phyloP scores from a whole-genome alignment of 805 yeast genomes.

The Suhomyces xylopsoci region DNA sequence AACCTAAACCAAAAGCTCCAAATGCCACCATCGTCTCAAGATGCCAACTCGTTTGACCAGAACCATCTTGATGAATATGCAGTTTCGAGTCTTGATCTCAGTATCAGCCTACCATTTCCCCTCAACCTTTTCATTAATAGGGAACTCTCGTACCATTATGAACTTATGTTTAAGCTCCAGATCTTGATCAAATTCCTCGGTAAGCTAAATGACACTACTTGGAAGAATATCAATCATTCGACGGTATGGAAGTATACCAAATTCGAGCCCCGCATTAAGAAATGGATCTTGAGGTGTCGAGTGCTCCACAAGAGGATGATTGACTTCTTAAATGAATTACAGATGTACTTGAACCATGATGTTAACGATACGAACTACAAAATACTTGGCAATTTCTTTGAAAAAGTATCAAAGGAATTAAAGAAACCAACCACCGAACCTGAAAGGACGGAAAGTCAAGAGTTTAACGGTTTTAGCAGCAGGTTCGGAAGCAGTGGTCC shows the following conservation, averaged over 20 bases:
- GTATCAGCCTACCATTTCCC: slow-evolving; percentile 79
- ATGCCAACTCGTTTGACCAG: slow-evolving; percentile 6
- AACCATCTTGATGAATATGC: slow-evolving; percentile 30
- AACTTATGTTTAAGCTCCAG: slow-evolving; percentile 71
- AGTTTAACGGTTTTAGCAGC: not conserved
- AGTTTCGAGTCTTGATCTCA: slow-evolving; percentile 53
- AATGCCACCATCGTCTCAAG: slow-evolving; percentile 4
- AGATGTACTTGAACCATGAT: slow-evolving; percentile 53
- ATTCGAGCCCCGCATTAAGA: slow-evolving; percentile 41
- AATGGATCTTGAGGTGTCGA: slow-evolving; percentile 55
- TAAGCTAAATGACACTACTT: slow-evolving; percentile 57
- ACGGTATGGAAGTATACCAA: slow-evolving; percentile 61
- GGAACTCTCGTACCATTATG: slow-evolving; percentile 73
- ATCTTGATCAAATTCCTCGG: slow-evolving; percentile 61
- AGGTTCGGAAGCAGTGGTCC: not conserved
- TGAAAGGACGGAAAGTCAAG: not conserved
- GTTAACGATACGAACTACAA: slow-evolving; percentile 57
- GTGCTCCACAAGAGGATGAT: slow-evolving; percentile 57
- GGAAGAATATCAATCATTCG: slow-evolving; percentile 67
- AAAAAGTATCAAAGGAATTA: slow-evolving; percentile 7
- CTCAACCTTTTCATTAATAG: slow-evolving; percentile 69
- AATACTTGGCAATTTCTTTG: slow-evolving; percentile 30
- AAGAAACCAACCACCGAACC: slow-evolving; percentile 12
- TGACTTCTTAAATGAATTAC: slow-evolving; percentile 52
- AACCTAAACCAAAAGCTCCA: slow-evolving; percentile 31